Evolutionary conservation across 306 rosid species (phyloP).

Genomic region (Pterocarpus macrocarpus): DNA sequence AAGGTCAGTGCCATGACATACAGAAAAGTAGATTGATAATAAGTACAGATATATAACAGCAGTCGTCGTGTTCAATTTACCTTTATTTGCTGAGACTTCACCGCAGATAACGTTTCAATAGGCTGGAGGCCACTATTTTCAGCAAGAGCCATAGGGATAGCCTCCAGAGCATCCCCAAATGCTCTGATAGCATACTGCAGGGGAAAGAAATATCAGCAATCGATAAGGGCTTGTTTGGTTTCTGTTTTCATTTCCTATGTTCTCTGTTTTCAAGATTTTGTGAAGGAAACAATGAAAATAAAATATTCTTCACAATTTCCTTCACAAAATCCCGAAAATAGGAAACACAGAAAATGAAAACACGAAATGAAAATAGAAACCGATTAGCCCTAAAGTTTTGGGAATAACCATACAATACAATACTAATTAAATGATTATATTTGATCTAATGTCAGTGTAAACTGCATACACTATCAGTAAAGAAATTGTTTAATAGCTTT

Average conservation of each 20-base stretch:
- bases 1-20: not conserved
- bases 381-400: not conserved
- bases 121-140: conserved; percentile 99
- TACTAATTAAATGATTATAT: not conserved
- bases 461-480: not conserved
- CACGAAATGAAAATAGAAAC: too few species aligned
- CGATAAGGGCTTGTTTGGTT: not conserved
- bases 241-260: too few species aligned
- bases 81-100: conserved; percentile 95
- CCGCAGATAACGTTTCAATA: conserved; percentile 91
- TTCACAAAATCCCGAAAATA: too few species aligned
- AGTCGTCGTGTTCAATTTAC: conserved; percentile 46
- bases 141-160: conserved; percentile 97
- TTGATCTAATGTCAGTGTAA: not conserved
- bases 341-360: too few species aligned
- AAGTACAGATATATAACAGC: not conserved
- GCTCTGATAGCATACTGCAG: conserved; percentile 97
- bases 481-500: not conserved
- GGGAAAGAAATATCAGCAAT: conserved; percentile 25
- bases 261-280: too few species aligned
- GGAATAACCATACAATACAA: not conserved
- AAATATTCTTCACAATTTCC: too few species aligned
- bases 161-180: conserved; percentile 91
- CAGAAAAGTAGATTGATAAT: not conserved
- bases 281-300: too few species aligned